Evolutionary conservation across 805 yeast genomes (phyloP).

Genomic region (Limtongia smithiae): DNA sequence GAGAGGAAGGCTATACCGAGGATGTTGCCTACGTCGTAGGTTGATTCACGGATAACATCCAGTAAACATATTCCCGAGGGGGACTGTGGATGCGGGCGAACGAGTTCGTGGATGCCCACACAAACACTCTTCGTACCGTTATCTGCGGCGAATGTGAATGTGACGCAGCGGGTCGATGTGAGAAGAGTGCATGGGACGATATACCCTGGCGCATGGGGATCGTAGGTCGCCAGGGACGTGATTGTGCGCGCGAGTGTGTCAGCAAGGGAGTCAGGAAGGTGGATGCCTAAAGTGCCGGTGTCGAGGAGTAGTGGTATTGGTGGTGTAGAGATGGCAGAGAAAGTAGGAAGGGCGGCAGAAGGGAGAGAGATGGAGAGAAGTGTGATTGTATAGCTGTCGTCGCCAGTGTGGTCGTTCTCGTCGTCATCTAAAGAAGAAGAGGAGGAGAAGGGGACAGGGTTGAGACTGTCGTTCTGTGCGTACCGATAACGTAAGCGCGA

Average conservation of each 20-base stretch:
- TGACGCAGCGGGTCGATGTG: not conserved
- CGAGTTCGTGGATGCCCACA: slow-evolving; percentile 15
- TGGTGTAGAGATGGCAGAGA: no score
- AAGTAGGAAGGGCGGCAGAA: no score
- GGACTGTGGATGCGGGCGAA: slow-evolving; percentile 2
- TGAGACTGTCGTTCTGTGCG: not conserved
- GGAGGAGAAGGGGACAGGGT: not conserved
- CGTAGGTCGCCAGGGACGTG: slow-evolving; percentile 13
- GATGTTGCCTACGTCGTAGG: slow-evolving; percentile 22
- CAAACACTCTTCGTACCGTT: slow-evolving; percentile 3
- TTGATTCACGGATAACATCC: slow-evolving; percentile 21
- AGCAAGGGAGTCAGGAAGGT: slow-evolving; percentile 15
- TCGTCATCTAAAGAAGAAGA: not conserved
- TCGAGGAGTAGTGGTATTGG: slow-evolving; percentile 8
- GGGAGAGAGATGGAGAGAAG: no score
- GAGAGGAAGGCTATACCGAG: slow-evolving; percentile 24
- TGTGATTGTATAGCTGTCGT: no score
- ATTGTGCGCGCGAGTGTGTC: slow-evolving; percentile 16
- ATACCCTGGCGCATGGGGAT: slow-evolving; percentile 20
- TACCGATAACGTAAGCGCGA: slow-evolving; percentile 7
- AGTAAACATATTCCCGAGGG: slow-evolving; percentile 6
- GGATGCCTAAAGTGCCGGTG: slow-evolving; percentile 24
- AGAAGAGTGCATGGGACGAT: slow-evolving; percentile 12
- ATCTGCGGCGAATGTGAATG: not conserved
- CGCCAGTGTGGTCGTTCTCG: no score